Percentiles rank a stretch among this genome's conserved stretches.
These are phyloP conservation scores for Euphorbia schlechtendalii DNA, from an alignment of 441 rosid genomes.

Conservation along the genomic window DNA sequence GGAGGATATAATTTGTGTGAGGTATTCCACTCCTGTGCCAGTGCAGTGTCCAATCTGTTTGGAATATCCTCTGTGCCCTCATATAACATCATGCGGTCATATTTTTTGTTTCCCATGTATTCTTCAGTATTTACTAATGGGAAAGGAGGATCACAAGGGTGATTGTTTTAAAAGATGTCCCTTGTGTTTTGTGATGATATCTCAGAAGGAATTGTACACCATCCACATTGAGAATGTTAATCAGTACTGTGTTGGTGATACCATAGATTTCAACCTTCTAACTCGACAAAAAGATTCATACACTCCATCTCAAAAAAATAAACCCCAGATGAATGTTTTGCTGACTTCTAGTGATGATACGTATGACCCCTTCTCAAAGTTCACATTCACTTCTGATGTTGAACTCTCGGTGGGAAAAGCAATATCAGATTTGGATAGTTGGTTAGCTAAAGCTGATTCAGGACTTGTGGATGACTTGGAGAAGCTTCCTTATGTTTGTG, in stretches of 20 bases:
- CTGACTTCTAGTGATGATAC: constrained; percentile 25
- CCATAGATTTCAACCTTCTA: constrained; percentile 69
- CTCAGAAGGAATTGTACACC: constrained; percentile 72
- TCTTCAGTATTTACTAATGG: constrained; percentile 70
- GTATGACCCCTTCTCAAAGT: constrained; percentile 65
- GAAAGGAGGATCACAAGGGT: constrained; percentile 56
- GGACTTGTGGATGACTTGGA: constrained; percentile 88
- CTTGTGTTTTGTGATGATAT: constrained; percentile 84
- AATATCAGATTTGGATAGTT: constrained; percentile 77
- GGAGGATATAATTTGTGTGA: constrained; percentile 87
- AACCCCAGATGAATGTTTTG: constrained; percentile 20
- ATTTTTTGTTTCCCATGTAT: constrained; percentile 95
- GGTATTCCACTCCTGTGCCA: constrained; percentile 64
- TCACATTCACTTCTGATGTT: constrained; percentile 72
- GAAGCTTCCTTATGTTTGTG: constrained; percentile 89
- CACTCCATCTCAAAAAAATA: constrained; percentile 39
- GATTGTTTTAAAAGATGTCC: constrained; percentile 86
- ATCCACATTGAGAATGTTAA: constrained; percentile 65
- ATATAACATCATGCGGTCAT: constrained; percentile 93
- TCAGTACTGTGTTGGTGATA: constrained; percentile 57
- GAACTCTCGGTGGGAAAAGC: constrained; percentile 82
- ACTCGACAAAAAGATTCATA: constrained; percentile 71
- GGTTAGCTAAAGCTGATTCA: constrained; percentile 83
- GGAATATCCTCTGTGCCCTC: constrained; percentile 90
- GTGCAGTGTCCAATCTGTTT: constrained; percentile 97